Percentiles rank a stretch among this genome's conserved stretches.
Conservation (phyloP, 805 yeast species). For the Saccharomycopsis oosterbeekiorum region DNA sequence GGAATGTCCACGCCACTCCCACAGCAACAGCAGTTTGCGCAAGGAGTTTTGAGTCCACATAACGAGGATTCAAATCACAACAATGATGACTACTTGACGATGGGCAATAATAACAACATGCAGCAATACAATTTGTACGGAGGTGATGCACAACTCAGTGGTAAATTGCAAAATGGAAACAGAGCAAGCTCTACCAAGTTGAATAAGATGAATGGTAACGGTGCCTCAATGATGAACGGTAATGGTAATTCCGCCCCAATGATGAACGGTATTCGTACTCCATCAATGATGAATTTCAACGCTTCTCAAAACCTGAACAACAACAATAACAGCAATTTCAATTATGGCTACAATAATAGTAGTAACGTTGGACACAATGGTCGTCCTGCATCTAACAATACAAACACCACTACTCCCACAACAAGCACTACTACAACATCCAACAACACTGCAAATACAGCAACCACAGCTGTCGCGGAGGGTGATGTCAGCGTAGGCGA, state of each 20-base stretch:
- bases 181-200: slow-evolving; percentile 11
- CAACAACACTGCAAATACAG: neutral
- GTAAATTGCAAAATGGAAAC: slow-evolving; percentile 12
- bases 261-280: slow-evolving; percentile 1
- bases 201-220: neutral
- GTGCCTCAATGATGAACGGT: neutral
- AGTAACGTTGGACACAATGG: neutral
- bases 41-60: neutral
- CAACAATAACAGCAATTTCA: neutral
- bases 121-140: slow-evolving; percentile 17
- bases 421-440: neutral
- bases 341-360: neutral
- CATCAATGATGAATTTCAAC: neutral
- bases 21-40: neutral
- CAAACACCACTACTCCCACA: slow-evolving; percentile 6
- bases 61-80: neutral
- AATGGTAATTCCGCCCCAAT: neutral
- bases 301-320: neutral
- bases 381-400: neutral
- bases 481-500: neutral
- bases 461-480: neutral
- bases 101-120: slow-evolving; percentile 4
- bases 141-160: slow-evolving; percentile 6
- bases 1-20: neutral
- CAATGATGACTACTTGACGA: neutral